Evolutionary conservation across 306 rosid genomes (phyloP), one percentile per base, ranked within the genome.

Genomic region (Quercus rubra): DNA sequence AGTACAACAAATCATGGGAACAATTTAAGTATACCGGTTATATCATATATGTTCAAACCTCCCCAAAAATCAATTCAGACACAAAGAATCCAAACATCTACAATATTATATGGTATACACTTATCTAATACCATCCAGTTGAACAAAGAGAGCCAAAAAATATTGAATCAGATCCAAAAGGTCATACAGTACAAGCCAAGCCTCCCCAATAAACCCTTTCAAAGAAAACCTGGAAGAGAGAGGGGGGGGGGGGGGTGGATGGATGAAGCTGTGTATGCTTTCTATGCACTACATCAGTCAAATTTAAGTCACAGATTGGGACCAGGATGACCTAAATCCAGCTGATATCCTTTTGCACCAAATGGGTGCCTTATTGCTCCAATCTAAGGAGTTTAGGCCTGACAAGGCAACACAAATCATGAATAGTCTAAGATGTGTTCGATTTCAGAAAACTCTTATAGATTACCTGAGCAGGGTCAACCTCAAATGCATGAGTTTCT

Each of bases 401-500:
- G 28, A 15, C 2, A 30, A 55, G 66, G 61, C 5, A 75, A 83
- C 18, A 14, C 55, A 25, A 75, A 43, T 11, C 56, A 6, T 46
- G 62, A 19, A 75, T 33, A 18, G 71, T 66, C 71, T 35, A 21
- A n/a, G 73, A n/a, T 20, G 28, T 23, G 52, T 33, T 78, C 5
- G 9, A 28, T 72, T 63, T 72, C 75, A 51, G 68, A 81, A 52
- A 15, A 49, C 13, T 49, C 1, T 55, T 66, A 69, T 64, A 72
- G 46, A 70, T 70, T 89, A 94, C 98, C 92, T 94, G 96, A 69
- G 92, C 54, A 43, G 94, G 92, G 78, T 94, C 94, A 76, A 94
- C 63, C 80, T 94, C 98, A 80, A 91, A 95, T 73, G 97, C 79
- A 88, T 95, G 98, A 73, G 97, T 84, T 84, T 90, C 94, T 88